phyloP scores from a whole-genome alignment of 345 rosid species.

The Arabis hirsuta region DNA sequence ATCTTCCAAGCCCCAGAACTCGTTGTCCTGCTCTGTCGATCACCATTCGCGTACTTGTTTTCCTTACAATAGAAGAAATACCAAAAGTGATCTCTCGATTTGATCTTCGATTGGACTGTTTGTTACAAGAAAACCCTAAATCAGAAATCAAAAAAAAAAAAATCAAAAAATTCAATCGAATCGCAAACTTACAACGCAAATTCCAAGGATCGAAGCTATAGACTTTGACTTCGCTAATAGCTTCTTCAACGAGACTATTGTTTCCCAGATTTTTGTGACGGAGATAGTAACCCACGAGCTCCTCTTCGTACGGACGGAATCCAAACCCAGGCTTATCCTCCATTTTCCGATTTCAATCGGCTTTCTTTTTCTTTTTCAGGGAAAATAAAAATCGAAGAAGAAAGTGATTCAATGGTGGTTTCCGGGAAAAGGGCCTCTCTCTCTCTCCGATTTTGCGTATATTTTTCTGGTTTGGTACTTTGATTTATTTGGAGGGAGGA shows the following conservation, averaged over 20 bases:
- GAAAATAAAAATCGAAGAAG: too few species aligned
- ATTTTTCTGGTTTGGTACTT: background rate
- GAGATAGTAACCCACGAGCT: slow-evolving; percentile 50
- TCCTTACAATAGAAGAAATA: slow-evolving; percentile 42
- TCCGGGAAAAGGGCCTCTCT: background rate
- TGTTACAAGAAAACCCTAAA: background rate
- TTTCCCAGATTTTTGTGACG: slow-evolving; percentile 44
- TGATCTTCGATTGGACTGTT: slow-evolving; percentile 34
- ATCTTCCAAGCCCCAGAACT: slow-evolving; percentile 49
- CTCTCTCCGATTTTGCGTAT: slow-evolving; percentile 7
- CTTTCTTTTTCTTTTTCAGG: too few species aligned
- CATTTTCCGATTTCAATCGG: slow-evolving; percentile 31
- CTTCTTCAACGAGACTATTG: background rate
- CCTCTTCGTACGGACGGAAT: slow-evolving; percentile 59
- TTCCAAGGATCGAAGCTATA: slow-evolving; percentile 58
- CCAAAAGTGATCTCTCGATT: slow-evolving; percentile 43
- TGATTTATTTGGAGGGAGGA: slow-evolving; percentile 32
- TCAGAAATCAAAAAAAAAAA: background rate
- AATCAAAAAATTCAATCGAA: background rate
- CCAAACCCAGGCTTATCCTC: slow-evolving; percentile 36
- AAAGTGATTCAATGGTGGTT: background rate
- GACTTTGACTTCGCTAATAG: slow-evolving; percentile 48
- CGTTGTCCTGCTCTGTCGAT: slow-evolving; percentile 44
- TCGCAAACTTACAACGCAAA: slow-evolving; percentile 40
- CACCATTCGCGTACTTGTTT: slow-evolving; percentile 27